Base-by-base conservation (phyloP, 2,329 filamentous ascomycete genomes). In the Fusarium illudens region DNA sequence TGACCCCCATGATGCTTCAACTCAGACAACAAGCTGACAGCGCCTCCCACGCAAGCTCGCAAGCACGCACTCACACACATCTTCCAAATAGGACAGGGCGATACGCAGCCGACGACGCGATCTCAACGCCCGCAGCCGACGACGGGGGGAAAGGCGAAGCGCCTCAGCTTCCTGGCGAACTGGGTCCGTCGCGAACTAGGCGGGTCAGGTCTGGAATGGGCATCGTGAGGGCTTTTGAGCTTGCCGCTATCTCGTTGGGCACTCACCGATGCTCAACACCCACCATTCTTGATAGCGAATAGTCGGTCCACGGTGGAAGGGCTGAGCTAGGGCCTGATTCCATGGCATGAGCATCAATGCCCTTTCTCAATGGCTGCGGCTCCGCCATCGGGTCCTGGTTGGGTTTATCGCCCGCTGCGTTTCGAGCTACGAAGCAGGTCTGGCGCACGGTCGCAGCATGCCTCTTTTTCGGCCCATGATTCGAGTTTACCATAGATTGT, bases 221-320 rank as follows among this genome's bases (percentile, higher is more conserved):
- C n/a, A 56, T 57, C 36, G 51, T 27, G 37, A 20, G 30, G 34
- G 27, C 50, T 25, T 22, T 59, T 62, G 55, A 62, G 54, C 57
- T 62, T 58, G 46, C 61, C 51, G 46, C 42, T 58, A 59, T 62
- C 62, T 54, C 32, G 62, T 60, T 65, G 62, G 65, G 62, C 36
- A 48, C 62, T 62, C 62, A 63, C 62, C 62, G 58, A 67, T 30
- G 19, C 34, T n/a, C 44, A 53, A 51, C 58, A 60, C 34, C 48
- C 48, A 54, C 62, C 42, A 50, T 62, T 12, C 34, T 60, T 46
- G 58, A 65, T 67, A 59, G 58, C 62, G 64, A 65, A 67, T 67
- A 46, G 55, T 32, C 34, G 29, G 20, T 19, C 58, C 44, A 37
- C 33, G 34, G 53, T 34, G 29, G 53, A 17, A 20, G 53, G 30